Evolutionary conservation across 495 filamentous ascomycete genomes (phyloP), one percentile per base, ranked within the genome.

Genomic region (Penicilliopsis zonata): DNA sequence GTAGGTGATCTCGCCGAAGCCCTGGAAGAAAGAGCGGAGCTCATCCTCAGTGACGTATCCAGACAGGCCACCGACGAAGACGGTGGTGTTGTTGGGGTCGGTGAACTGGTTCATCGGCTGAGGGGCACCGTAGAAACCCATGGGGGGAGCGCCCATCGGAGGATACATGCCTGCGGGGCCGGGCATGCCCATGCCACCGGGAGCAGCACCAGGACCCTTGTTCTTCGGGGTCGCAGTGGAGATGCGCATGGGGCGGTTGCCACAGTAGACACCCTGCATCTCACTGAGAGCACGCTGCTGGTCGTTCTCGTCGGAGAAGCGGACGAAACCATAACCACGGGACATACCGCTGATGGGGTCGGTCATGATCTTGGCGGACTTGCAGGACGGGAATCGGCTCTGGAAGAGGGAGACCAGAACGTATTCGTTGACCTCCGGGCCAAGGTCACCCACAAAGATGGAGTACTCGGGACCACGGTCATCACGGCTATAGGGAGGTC

Each of bases 101-200:
- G 90, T 99, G 65, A 99, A 99, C 61, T 99, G 90, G 59, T 99
- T 99, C 90, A 99, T 99, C 10, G 86, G 86, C 62, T 94, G 86
- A 34, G 78, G 78, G 38, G 78, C 72, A 36, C 80, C 82, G 54
- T 85, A 88, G 65, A 78, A 86, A 31, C 74, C 76, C 63, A 86
- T 78, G 12, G 79, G 80, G 37, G 82, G 82, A 40, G 70, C 79
- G 43, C 79, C 77, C 80, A 85, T 85, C 9, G 80, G 78, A 35
- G 61, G 58, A 53, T 68, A 70, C 49, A 65, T 64, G 40, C 55
- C 61, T 18, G 52, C 54, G 33, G 57, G 55, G 19, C 60, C 66
- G 29, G 58, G 65, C 52, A 65, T 65, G 36, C 63, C 63, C 69
- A 78, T 76, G 30, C 57, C 68, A 37, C 65, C 70, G 34, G 61